Evolutionary conservation across 805 yeast species (phyloP).

Genomic region (Saccharomycopsis sp.): DNA sequence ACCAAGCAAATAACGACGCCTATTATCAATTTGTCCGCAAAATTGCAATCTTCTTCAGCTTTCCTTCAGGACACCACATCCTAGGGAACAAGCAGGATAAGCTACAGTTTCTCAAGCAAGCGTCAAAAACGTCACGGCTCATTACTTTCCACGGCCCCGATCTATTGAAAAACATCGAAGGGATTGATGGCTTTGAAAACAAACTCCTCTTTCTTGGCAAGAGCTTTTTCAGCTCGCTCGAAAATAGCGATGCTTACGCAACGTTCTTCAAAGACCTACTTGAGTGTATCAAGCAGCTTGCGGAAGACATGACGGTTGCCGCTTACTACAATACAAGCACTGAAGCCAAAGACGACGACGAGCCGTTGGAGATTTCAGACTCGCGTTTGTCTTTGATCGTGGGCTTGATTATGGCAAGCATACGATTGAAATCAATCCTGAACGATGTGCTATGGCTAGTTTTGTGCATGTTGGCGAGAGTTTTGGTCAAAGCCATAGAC

Average conservation of each 20-base stretch:
- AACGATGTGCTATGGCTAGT: background rate
- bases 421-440: background rate
- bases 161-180: background rate
- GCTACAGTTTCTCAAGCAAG: background rate
- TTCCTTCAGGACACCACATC: conserved; percentile 5
- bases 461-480: background rate
- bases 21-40: conserved; percentile 11
- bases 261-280: background rate
- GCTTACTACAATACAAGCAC: background rate
- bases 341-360: background rate
- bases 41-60: conserved; percentile 4
- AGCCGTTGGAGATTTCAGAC: background rate
- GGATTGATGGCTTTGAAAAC: background rate
- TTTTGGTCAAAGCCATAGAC: background rate
- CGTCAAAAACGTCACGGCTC: background rate
- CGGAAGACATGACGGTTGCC: background rate
- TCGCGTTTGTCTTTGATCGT: background rate
- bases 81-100: conserved; percentile 9
- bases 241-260: background rate
- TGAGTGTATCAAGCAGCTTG: background rate
- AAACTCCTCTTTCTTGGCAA: background rate
- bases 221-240: background rate
- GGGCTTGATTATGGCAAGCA: background rate
- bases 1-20: background rate
- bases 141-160: background rate